Evolutionary conservation across 192 early-diverging fungal species (phyloP).

Genomic region (Gigaspora rosea): DNA sequence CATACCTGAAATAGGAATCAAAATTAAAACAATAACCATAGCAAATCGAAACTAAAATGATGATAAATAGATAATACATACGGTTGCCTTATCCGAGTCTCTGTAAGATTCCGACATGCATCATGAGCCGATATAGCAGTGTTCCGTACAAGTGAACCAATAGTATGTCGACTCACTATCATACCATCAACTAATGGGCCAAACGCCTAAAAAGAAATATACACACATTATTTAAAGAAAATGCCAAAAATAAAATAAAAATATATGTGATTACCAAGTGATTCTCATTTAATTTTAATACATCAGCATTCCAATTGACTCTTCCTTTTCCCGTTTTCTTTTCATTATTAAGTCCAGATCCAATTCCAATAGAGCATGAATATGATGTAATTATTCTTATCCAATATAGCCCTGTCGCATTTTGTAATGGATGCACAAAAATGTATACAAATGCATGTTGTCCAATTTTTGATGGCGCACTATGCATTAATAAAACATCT

Average conservation of each 20-base stretch:
- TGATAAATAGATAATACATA: slow-evolving; percentile 44
- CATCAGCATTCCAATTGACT: slow-evolving; percentile 36
- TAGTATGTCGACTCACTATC: slow-evolving; percentile 64
- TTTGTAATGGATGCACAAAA: slow-evolving; percentile 68
- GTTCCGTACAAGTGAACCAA: slow-evolving; percentile 69
- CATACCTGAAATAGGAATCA: slow-evolving; percentile 21
- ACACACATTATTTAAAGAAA: not conserved
- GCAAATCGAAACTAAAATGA: not conserved
- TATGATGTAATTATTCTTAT: slow-evolving; percentile 58
- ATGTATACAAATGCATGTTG: slow-evolving; percentile 54
- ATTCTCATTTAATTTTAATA: slow-evolving; percentile 46
- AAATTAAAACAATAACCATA: not conserved
- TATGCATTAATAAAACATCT: slow-evolving; percentile 52
- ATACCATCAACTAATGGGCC: slow-evolving; percentile 78
- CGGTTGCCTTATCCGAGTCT: slow-evolving; percentile 52
- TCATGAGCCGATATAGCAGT: slow-evolving; percentile 71
- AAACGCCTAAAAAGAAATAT: slow-evolving; percentile 43
- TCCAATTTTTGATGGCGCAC: slow-evolving; percentile 45
- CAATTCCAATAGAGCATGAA: not conserved
- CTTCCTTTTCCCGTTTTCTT: slow-evolving; percentile 22
- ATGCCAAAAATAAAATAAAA: not conserved
- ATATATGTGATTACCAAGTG: slow-evolving; percentile 45
- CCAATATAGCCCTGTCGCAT: slow-evolving; percentile 65
- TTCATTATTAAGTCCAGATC: not conserved
- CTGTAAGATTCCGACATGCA: slow-evolving; percentile 53